These are phyloP conservation scores for Cutaneotrichosporon cutaneum DNA, from an alignment of 1,284 basidiomycete species.

Conservation along the genomic window DNA sequence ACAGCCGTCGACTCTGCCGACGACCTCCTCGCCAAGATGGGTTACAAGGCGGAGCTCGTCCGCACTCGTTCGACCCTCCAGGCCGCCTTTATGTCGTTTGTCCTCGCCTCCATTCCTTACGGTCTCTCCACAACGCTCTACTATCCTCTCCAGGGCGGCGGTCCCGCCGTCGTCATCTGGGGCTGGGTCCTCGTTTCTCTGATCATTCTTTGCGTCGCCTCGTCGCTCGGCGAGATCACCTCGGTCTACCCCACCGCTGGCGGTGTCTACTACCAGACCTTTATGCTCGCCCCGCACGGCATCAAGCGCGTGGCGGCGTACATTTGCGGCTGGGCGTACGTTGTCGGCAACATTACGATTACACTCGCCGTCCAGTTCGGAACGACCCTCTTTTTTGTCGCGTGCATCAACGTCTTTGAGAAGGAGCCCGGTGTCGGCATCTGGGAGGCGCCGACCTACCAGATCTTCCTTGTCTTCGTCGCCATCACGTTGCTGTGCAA, in stretches of 20 bases:
- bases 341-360: conserved; percentile 54
- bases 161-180: conserved; percentile 41
- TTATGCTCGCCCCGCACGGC: conserved; percentile 46
- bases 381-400: conserved; percentile 37
- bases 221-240: conserved; percentile 54
- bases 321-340: conserved; percentile 54
- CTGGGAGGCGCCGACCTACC: conserved; percentile 26
- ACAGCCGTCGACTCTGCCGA: conserved; percentile 21
- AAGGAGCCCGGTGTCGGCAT: conserved; percentile 18
- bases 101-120: conserved; percentile 40
- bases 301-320: conserved; percentile 50
- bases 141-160: conserved; percentile 41
- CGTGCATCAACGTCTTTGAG: conserved; percentile 30
- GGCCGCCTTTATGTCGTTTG: conserved; percentile 37
- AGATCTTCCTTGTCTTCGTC: conserved; percentile 24
- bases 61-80: conserved; percentile 22
- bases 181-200: conserved; percentile 53
- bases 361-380: conserved; percentile 54
- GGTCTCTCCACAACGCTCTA: conserved; percentile 41
- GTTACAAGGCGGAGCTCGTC: conserved; percentile 25
- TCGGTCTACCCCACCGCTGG: conserved; percentile 53
- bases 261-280: conserved; percentile 55
- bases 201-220: conserved; percentile 53
- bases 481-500: conserved; percentile 24
- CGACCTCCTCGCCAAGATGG: conserved; percentile 27